A percentile compares a stretch with the other conserved stretches of the same genome.
Evolutionary conservation across 2,329 filamentous ascomycete genomes (phyloP).

Genomic region (Penicillium sp.): DNA sequence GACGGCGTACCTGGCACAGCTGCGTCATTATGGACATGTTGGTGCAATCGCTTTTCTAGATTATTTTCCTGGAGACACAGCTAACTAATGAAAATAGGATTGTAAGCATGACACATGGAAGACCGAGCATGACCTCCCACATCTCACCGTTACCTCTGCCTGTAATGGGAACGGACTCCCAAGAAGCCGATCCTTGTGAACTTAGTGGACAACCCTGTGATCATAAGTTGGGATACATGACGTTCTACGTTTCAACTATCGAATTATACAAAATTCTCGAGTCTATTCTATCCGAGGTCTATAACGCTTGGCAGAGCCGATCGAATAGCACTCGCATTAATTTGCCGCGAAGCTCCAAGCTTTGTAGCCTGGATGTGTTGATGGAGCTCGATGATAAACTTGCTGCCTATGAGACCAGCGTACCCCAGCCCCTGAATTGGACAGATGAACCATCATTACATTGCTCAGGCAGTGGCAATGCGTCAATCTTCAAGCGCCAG

Average conservation of each 20-base stretch:
- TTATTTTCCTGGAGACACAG: background rate
- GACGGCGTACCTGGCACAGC: constrained; percentile 41
- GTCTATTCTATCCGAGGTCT: constrained; percentile 36
- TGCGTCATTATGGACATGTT: constrained; percentile 43
- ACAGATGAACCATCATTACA: constrained; percentile 5
- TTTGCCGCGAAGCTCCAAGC: constrained; percentile 10
- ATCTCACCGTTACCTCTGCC: constrained; percentile 27
- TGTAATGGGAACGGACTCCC: constrained; percentile 12
- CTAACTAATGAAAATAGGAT: constrained; percentile 23
- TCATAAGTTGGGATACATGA: constrained; percentile 18
- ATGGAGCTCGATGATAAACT: constrained; percentile 31
- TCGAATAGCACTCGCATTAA: constrained; percentile 9
- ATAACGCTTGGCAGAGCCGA: constrained; percentile 30
- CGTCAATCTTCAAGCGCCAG: constrained; percentile 24
- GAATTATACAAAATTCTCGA: constrained; percentile 33
- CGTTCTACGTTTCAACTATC: constrained; percentile 29
- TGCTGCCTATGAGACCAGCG: constrained; percentile 21
- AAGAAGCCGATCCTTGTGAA: constrained; percentile 20
- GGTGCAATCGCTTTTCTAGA: constrained; percentile 2
- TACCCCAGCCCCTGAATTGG: constrained; percentile 29
- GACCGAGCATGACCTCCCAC: constrained; percentile 35
- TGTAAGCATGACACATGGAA: constrained; percentile 41
- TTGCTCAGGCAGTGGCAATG: background rate
- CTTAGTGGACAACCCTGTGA: constrained; percentile 11
- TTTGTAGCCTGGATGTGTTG: constrained; percentile 25